Base-by-base conservation (phyloP, 768 basidiomycete species). In the Cystofilobasidium ferigula region DNA sequence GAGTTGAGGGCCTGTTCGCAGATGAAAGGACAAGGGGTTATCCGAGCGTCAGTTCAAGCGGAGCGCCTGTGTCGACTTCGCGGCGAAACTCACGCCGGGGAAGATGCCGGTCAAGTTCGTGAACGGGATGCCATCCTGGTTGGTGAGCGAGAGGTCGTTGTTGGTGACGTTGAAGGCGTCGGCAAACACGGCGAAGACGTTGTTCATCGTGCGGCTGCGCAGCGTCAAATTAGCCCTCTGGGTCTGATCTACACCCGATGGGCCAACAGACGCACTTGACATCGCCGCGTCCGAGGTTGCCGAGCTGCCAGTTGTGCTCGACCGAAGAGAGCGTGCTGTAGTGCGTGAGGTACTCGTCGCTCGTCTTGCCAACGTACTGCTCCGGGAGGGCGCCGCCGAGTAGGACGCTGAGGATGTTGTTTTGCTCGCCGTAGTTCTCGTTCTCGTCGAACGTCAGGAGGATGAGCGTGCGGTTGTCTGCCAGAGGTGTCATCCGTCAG, bases 401-500 rank as follows among this genome's bases (percentile, higher is more conserved):
- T 3, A 70, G 68, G 18, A 70, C 51, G 22, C 63, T n/a, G 36
- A 54, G 26, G 35, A 63, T 54, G 13, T 57, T 42, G 73, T 78
- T 1, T 79, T 82, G 28, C 80, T 80, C 26, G 43, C 45, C 26
- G 43, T 72, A 72, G 34, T 60, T 69, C 64, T 78, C 80, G 45
- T 75, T 83, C 74, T 86, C 84, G 62, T 86, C 85, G 62, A 85
- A 85, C 0, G 83, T 85, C 61, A 86, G 70, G 36, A 74, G 64
- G 70, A 86, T 81, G 59, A 86, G 75, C 0, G 85, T 85, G 26
- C 72, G 74, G 57, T 78, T 73, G 63, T 75, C n/a, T n/a, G n/a
- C n/a, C n/a, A n/a, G n/a, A n/a, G n/a, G n/a, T n/a, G n/a, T n/a
- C n/a, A n/a, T n/a, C n/a, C n/a, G n/a, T n/a, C n/a, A n/a, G n/a